phyloP scores from a whole-genome alignment of 1,139 yeast genomes.

The Lodderomyces oxycetoniae region DNA sequence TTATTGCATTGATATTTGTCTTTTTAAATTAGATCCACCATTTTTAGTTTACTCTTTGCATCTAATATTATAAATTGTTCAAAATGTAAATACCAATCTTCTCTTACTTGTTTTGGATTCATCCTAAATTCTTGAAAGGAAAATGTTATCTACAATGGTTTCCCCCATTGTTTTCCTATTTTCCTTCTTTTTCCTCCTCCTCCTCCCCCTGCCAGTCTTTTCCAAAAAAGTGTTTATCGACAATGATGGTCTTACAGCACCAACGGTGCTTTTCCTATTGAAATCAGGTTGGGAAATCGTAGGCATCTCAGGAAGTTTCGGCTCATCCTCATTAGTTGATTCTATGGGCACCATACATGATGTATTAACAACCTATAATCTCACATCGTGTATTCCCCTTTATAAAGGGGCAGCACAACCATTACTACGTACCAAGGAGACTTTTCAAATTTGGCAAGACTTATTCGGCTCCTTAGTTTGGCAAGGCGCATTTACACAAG shows the following conservation, averaged over 20 bases:
- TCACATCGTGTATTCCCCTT: slow-evolving; percentile 34
- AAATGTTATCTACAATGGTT: too few species aligned
- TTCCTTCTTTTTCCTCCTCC: slow-evolving; percentile 1
- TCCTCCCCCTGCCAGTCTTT: slow-evolving; percentile 1
- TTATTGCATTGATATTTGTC: too few species aligned
- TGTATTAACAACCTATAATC: slow-evolving; percentile 25
- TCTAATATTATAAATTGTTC: too few species aligned
- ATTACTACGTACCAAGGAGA: slow-evolving; percentile 31
- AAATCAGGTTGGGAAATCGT: slow-evolving; percentile 34
- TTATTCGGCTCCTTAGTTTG: slow-evolving; percentile 37
- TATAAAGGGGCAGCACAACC: slow-evolving; percentile 37
- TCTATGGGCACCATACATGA: slow-evolving; percentile 26
- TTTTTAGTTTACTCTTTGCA: too few species aligned
- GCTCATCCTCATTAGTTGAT: slow-evolving; percentile 34
- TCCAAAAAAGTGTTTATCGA: slow-evolving; percentile 33
- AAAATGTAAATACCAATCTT: too few species aligned
- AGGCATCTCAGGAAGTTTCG: slow-evolving; percentile 35
- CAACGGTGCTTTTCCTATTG: slow-evolving; percentile 32
- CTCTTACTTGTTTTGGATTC: too few species aligned
- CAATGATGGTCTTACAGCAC: slow-evolving; percentile 32
- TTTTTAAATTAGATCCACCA: too few species aligned
- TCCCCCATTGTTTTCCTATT: too few species aligned
- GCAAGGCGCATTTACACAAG: slow-evolving; percentile 36
- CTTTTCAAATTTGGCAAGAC: slow-evolving; percentile 34
- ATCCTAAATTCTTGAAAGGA: too few species aligned